Evolutionary conservation across 2,329 filamentous ascomycete genomes (phyloP).

Genomic region (Drechslera avenae): DNA sequence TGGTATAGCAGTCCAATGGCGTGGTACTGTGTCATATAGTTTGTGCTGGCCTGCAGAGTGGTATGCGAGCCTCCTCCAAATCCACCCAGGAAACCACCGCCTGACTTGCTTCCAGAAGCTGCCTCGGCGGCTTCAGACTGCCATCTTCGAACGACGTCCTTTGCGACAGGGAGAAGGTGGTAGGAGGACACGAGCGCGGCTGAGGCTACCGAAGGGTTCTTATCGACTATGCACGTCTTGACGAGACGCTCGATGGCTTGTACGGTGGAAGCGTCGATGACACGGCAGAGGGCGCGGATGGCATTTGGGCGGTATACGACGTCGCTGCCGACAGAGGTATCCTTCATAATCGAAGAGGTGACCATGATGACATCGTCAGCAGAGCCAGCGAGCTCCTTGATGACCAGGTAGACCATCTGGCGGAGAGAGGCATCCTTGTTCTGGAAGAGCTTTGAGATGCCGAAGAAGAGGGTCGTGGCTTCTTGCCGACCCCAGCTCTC

Average conservation of each 20-base stretch:
- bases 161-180: constrained; percentile 93
- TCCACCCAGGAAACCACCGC: constrained; percentile 85
- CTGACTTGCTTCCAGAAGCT: constrained; percentile 85
- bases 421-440: constrained; percentile 98
- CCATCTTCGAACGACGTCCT: constrained; percentile 95
- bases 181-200: constrained; percentile 96
- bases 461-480: constrained; percentile 97
- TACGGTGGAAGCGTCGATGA: constrained; percentile 93
- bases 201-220: constrained; percentile 95
- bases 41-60: constrained; percentile 74
- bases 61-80: constrained; percentile 81
- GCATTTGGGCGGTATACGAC: constrained; percentile 85
- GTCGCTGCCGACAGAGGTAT: constrained; percentile 93
- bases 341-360: constrained; percentile 99
- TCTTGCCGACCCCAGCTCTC: constrained; percentile 97
- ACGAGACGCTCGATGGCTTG: constrained; percentile 98
- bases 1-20: constrained; percentile 97
- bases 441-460: constrained; percentile 97
- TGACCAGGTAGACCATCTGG: constrained; percentile 97
- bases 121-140: constrained; percentile 98
- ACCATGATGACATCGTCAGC: constrained; percentile 99
- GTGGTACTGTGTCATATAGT: constrained; percentile 98
- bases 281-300: constrained; percentile 91
- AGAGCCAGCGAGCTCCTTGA: constrained; percentile 95
- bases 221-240: constrained; percentile 99